These are phyloP conservation scores for Aureobasidium sp. DNA, from an alignment of 2,329 filamentous ascomycete genomes.

Conservation along the genomic window DNA sequence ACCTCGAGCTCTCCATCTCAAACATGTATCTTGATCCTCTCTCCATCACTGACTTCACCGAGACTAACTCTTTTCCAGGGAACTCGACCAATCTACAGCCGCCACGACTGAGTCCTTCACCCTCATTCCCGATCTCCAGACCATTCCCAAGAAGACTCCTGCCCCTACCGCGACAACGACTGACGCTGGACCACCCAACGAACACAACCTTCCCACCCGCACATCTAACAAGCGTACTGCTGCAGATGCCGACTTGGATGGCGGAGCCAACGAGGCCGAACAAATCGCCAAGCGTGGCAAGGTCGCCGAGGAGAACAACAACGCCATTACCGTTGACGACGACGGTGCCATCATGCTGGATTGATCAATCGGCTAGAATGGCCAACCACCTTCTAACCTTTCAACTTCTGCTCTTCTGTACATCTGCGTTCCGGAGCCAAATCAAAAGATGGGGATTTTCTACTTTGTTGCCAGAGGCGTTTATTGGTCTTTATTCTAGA, in stretches of 20 bases:
- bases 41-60: neutral
- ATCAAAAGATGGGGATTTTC: neutral
- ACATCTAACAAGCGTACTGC: slow-evolving; percentile 34
- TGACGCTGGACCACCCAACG: neutral
- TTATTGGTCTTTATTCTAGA: neutral
- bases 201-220: neutral
- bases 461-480: neutral
- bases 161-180: slow-evolving; percentile 9
- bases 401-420: neutral
- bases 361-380: neutral
- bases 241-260: slow-evolving; percentile 31
- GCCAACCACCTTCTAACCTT: neutral
- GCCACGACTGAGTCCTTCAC: slow-evolving; percentile 5
- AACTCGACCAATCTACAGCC: neutral
- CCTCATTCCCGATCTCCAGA: slow-evolving; percentile 12
- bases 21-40: slow-evolving; percentile 7
- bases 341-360: slow-evolving; percentile 28
- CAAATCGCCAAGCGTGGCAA: slow-evolving; percentile 32
- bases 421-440: neutral
- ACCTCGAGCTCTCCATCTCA: slow-evolving; percentile 55
- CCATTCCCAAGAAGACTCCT: slow-evolving; percentile 14
- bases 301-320: slow-evolving; percentile 25
- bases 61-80: neutral
- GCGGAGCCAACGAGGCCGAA: slow-evolving; percentile 22
- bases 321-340: slow-evolving; percentile 28